Evolutionary conservation across 2,329 filamentous ascomycete species (phyloP), one percentile per base, ranked within the genome.

Genomic region (Ustulina deusta): DNA sequence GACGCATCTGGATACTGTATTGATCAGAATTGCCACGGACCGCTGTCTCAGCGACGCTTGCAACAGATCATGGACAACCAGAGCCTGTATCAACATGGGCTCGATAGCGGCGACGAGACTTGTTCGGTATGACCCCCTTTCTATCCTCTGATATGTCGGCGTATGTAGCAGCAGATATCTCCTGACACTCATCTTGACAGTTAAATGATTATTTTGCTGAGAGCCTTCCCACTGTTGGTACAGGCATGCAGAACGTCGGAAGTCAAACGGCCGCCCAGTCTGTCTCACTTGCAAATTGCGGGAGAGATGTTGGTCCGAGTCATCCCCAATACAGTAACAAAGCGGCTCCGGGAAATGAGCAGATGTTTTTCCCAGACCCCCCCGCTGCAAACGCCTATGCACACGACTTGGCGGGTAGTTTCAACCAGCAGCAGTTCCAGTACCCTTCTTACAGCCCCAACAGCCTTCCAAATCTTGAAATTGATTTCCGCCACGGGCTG

Each of bases 211-310:
- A 68, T 60, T 73, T 72, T 65, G 56, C 48, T 48, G 68, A 71
- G 44, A 68, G 40, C 51, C 58, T 71, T 51, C 62, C 69, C 36
- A 46, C 66, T 36, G 60, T 63, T 42, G 68, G 68, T 40, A 54
- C 72, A 58, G 71, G 66, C 58, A 66, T 71, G 48, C 67, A 72
- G 66, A 73, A 73, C 66, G 65, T 58, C 52, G 70, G 70, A 66
- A 59, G 38, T 62, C 76, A 77, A 75, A 77, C 75, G 72, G 65
- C 65, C 54, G 55, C 71, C 66, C 69, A 69, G 63, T 69, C 69
- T 77, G 76, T 77, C 75, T 76, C 75, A 75, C 71, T 70, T 69
- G 65, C 69, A 69, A 71, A 68, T 72, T 68, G 64, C 69, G 74
- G 74, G 65, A 72, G 73, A 65, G 71, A 74, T 15, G 69, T 69